Conservation (phyloP, 2,329 filamentous ascomycete genomes). For the Neofusicoccum ribis region DNA sequence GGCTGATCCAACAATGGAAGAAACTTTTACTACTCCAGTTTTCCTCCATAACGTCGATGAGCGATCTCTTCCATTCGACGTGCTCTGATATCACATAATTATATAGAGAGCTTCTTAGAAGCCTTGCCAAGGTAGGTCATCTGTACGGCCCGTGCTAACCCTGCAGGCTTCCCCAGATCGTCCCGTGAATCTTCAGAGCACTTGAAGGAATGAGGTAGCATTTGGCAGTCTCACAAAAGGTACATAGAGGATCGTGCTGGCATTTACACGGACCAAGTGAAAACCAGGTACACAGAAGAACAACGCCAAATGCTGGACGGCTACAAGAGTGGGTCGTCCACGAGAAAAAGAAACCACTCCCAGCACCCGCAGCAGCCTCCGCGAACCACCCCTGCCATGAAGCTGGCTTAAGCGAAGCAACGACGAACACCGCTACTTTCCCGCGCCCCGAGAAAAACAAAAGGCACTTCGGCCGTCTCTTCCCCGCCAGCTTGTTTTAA, state of each 20-base stretch:
- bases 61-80: too few species aligned
- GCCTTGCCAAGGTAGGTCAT: background rate
- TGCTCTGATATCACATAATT: background rate
- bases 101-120: background rate
- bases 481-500: background rate
- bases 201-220: too few species aligned
- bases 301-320: background rate
- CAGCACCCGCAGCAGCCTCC: background rate
- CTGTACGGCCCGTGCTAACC: background rate
- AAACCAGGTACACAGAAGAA: background rate
- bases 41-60: too few species aligned
- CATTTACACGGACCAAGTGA: too few species aligned
- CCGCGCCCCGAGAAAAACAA: background rate
- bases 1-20: too few species aligned
- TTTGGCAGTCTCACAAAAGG: too few species aligned
- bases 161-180: background rate
- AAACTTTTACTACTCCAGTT: too few species aligned
- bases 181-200: too few species aligned
- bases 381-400: background rate
- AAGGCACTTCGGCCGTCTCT: background rate
- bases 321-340: background rate
- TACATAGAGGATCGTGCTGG: too few species aligned
- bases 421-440: background rate
- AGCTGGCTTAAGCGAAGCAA: background rate
- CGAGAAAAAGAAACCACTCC: background rate